Conservation (phyloP, 2,329 filamentous ascomycete genomes). For the Xylariaceae sp. region DNA sequence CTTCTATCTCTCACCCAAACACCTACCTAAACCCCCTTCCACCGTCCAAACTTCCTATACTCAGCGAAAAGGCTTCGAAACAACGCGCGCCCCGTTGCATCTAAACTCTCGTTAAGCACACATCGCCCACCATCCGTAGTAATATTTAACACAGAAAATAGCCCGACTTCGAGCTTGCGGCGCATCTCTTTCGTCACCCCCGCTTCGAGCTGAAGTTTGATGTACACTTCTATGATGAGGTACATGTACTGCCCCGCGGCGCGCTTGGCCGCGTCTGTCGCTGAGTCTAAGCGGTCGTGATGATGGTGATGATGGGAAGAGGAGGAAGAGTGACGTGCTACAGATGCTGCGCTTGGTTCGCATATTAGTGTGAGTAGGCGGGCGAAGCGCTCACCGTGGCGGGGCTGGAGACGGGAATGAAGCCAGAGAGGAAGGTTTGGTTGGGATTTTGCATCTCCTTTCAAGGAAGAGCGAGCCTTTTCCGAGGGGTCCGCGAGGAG, state of each 20-base stretch:
- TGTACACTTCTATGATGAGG: conserved; percentile 54
- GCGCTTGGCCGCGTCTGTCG: conserved; percentile 57
- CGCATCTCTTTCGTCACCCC: conserved; percentile 46
- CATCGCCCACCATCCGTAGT: conserved; percentile 52
- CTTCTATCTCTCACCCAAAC: not conserved
- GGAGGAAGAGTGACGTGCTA: conserved; percentile 38
- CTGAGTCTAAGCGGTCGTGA: conserved; percentile 61
- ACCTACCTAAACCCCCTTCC: conserved; percentile 46
- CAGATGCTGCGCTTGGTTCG: conserved; percentile 54
- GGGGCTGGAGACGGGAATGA: conserved; percentile 32
- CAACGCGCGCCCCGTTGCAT: conserved; percentile 55
- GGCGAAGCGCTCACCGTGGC: conserved; percentile 49
- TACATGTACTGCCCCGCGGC: conserved; percentile 61
- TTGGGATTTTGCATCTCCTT: too few species aligned
- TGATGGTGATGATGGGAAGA: too few species aligned
- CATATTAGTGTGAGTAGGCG: conserved; percentile 57
- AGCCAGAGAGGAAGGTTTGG: conserved; percentile 34
- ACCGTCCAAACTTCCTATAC: conserved; percentile 62
- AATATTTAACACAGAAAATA: conserved; percentile 57
- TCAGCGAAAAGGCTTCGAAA: conserved; percentile 55
- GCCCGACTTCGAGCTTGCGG: conserved; percentile 53
- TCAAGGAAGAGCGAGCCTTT: conserved; percentile 6
- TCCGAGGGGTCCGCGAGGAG: conserved; percentile 41
- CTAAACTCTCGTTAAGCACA: conserved; percentile 57
- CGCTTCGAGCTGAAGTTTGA: conserved; percentile 56